These are phyloP conservation scores for Parathielavia appendiculata DNA, from an alignment of 495 filamentous ascomycete species.

Conservation along the genomic window DNA sequence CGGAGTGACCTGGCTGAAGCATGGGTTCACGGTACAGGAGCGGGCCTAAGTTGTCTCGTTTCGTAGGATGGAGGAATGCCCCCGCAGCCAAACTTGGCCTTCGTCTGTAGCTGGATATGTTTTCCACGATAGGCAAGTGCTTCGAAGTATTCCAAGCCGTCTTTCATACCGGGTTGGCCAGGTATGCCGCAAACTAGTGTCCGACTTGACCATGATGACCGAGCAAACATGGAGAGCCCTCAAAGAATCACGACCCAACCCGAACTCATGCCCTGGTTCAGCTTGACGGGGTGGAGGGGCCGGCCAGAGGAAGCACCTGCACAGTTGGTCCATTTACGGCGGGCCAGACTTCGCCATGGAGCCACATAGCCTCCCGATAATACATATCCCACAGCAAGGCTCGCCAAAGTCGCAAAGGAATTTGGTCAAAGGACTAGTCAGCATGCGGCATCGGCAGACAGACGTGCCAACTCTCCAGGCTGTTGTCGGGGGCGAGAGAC, in stretches of 20 bases:
- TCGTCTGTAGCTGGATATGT: constrained; percentile 1
- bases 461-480: not conserved
- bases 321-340: constrained; percentile 23
- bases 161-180: not conserved
- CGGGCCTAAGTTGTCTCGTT: not conserved
- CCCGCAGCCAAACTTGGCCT: not conserved
- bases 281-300: not conserved
- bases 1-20: not conserved
- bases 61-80: not conserved
- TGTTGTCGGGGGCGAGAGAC: too few relatives aligned
- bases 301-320: not conserved
- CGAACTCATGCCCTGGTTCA: not conserved
- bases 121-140: constrained; percentile 10
- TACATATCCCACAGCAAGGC: too few relatives aligned
- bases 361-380: not conserved
- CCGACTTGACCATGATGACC: not conserved
- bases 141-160: not conserved
- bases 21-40: not conserved
- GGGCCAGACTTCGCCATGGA: constrained; percentile 8
- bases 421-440: too few relatives aligned
- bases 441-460: not conserved
- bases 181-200: not conserved
- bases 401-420: too few relatives aligned
- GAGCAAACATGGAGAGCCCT: not conserved
- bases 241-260: not conserved